Percentiles rank a stretch among this genome's conserved stretches.
phyloP scores from a whole-genome alignment of 1,284 basidiomycete species.

The Apiotrichum veenhuisii region DNA sequence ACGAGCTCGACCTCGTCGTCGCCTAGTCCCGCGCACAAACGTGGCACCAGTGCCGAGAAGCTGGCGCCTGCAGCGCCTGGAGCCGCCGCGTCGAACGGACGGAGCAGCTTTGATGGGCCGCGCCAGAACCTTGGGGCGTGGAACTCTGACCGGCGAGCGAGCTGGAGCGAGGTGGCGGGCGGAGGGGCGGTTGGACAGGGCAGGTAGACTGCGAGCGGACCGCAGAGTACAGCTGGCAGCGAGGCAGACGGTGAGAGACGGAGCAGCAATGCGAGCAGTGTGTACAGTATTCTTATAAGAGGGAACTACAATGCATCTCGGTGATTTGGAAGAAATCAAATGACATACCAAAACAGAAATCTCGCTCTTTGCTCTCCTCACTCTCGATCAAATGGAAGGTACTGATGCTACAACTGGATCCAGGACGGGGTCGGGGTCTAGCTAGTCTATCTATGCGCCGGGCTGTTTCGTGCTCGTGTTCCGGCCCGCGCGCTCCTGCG shows the following conservation, averaged over 20 bases:
- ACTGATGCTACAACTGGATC: not conserved
- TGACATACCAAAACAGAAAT: no score
- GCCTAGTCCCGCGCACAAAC: not conserved
- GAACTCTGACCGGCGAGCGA: constrained; percentile 34
- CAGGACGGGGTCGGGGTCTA: not conserved
- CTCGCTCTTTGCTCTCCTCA: no score
- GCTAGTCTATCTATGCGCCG: not conserved
- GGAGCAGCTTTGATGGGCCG: constrained; percentile 26
- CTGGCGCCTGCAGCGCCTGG: not conserved
- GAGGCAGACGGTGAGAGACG: no score
- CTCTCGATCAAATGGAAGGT: no score
- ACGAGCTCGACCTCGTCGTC: not conserved
- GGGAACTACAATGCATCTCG: constrained; percentile 13
- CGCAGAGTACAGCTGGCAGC: no score
- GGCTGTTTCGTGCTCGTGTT: not conserved
- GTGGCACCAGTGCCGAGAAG: not conserved
- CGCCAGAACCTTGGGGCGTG: constrained; percentile 14
- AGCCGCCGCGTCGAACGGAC: not conserved
- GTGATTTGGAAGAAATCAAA: not conserved
- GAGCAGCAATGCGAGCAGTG: not conserved
- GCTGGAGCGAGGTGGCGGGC: constrained; percentile 30
- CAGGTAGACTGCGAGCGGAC: not conserved
- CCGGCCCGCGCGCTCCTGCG: constrained; percentile 13
- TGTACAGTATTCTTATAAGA: not conserved
- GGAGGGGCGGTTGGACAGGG: not conserved